These are phyloP conservation scores for Tardiomyces blankii DNA, from an alignment of 1,139 yeast genomes.

Conservation along the genomic window DNA sequence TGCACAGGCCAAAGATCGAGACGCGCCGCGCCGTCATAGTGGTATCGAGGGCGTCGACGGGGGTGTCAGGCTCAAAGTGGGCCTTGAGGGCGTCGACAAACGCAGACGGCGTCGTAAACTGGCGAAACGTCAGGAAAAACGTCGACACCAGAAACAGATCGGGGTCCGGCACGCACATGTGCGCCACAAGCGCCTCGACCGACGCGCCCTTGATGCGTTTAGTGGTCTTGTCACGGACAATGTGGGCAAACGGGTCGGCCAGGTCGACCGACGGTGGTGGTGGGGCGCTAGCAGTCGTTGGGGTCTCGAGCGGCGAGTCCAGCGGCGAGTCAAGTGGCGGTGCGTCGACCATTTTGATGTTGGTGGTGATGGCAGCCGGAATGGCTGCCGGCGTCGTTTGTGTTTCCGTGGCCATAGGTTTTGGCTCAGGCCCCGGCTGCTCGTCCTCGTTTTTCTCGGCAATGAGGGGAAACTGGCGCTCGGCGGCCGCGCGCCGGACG, in stretches of 20 bases:
- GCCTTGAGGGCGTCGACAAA: conserved; percentile 58
- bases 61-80: conserved; percentile 45
- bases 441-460: neutral
- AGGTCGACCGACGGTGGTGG: neutral
- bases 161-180: conserved; percentile 54
- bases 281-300: neutral
- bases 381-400: no score
- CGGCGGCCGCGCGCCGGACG: no score
- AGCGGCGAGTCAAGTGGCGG: neutral
- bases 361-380: neutral
- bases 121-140: conserved; percentile 70
- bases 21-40: conserved; percentile 51
- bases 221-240: conserved; percentile 33
- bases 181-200: conserved; percentile 57
- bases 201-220: conserved; percentile 68
- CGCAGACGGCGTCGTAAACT: conserved; percentile 60
- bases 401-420: no score
- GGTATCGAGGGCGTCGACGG: conserved; percentile 23
- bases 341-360: neutral
- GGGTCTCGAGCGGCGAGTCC: neutral
- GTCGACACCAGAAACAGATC: conserved; percentile 64
- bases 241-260: conserved; percentile 17
- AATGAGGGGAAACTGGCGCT: neutral
- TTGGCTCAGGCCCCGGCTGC: neutral
- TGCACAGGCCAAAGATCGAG: conserved; percentile 55